Percentiles rank a stretch among this genome's conserved stretches.
These are phyloP conservation scores for Leccinum fallax DNA, from an alignment of 1,284 basidiomycete genomes.

Conservation along the genomic window DNA sequence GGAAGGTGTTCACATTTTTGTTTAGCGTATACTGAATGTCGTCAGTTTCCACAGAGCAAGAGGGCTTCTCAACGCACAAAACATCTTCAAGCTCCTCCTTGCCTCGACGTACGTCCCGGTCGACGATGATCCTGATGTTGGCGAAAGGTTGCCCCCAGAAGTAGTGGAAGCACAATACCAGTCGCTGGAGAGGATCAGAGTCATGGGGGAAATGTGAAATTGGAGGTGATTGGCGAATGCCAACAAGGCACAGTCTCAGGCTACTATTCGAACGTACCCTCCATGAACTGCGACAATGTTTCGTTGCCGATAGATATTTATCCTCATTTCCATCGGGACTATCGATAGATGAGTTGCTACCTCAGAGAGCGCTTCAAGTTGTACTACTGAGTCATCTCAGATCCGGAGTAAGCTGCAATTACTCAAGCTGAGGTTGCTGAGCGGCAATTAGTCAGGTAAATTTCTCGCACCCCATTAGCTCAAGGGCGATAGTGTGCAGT, in stretches of 20 bases:
- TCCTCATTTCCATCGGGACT: neutral
- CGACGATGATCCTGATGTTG: conserved; percentile 27
- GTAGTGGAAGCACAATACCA: conserved; percentile 17
- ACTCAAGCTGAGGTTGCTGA: too few species aligned
- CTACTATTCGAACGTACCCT: neutral
- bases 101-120: conserved; percentile 19
- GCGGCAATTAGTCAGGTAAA: too few species aligned
- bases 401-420: neutral
- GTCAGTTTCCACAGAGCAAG: conserved; percentile 30
- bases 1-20: neutral
- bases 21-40: conserved; percentile 26
- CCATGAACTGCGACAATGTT: neutral
- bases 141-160: conserved; percentile 14
- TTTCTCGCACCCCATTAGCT: too few species aligned
- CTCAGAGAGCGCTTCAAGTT: too few species aligned
- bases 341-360: too few species aligned
- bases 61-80: conserved; percentile 24
- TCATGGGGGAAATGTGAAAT: conserved; percentile 8
- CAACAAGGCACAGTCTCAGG: neutral
- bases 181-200: conserved; percentile 22
- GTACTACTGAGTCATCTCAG: too few species aligned
- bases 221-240: neutral
- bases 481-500: too few species aligned
- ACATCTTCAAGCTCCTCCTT: conserved; percentile 26
- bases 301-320: neutral